Base-by-base conservation (phyloP, 208 protist species). In the Balamuthia mandrillaris region DNA sequence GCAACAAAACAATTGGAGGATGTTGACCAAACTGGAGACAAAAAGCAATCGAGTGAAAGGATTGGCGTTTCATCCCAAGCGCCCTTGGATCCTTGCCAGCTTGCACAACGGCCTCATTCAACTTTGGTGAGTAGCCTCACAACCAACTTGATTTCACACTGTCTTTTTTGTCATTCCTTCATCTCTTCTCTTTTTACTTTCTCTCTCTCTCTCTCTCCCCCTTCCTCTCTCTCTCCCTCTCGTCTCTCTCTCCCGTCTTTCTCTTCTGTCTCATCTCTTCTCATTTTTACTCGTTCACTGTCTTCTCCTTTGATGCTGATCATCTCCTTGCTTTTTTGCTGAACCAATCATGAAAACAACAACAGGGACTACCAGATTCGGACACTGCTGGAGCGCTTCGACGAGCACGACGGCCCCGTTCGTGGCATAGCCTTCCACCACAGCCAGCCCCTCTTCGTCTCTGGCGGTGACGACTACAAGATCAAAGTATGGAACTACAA, bases 401-500 rank as follows among this genome's bases (percentile, higher is more conserved):
- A 96, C 6, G 97, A 99, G 91, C 95, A 97, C 90, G 97, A 99
- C 86, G 96, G 95, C 3, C 94, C 96, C 51, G 96, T 99, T 4
- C 95, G 99, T 42, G 95, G 96, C 49, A 95, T 99, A 21, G 94
- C 98, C 88, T 99, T 99, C 87, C 99, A 99, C 92, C 41, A 83
- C 12, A 94, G 90, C 0, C 98, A 99, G 92, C 98, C 98, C 77
- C 90, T 99, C 18, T 99, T 99, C 91, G 97, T 98, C 0, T 98
- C 96, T 39, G 98, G 98, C 65, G 98, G 97, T 49, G 99, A 99
- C 90, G 99, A 99, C 91, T 97, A 97, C 82, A 96, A 97, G 63
- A 97, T 99, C 75, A 99, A 98, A 88, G 96, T 99, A 65, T 99
- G 97, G 97, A 99, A 99, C 90, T 99, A 99, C 93, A 99, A 99